A percentile compares a stretch with the other conserved stretches of the same genome.
Conservation (phyloP, 331 rosid species). For the Spiraea crenata region DNA sequence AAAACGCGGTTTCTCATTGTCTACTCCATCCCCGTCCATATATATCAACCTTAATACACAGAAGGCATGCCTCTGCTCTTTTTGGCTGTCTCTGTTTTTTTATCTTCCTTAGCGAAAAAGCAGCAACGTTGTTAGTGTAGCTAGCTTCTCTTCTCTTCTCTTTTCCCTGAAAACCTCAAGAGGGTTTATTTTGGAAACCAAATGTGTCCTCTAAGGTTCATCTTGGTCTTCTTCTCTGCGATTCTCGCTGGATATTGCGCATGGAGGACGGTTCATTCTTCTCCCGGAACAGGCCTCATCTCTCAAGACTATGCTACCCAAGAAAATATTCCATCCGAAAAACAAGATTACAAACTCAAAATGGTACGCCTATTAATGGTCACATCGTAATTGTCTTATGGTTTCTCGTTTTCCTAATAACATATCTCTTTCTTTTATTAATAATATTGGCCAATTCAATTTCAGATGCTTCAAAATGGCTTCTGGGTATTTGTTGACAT, state of each 20-base stretch:
- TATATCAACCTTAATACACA: too few relatives aligned
- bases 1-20: too few relatives aligned
- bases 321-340: constrained; percentile 20
- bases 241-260: constrained; percentile 59
- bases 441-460: not conserved
- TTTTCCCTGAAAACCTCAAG: too few relatives aligned
- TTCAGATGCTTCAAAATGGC: constrained; percentile 48
- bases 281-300: constrained; percentile 23
- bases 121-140: too few relatives aligned
- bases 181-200: too few relatives aligned
- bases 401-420: not conserved
- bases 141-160: too few relatives aligned
- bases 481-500: constrained; percentile 65
- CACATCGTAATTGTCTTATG: not conserved
- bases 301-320: not conserved
- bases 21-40: too few relatives aligned
- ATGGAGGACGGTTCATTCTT: constrained; percentile 53
- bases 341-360: constrained; percentile 24
- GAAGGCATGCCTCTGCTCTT: too few relatives aligned
- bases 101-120: too few relatives aligned
- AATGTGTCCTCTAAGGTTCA: constrained; percentile 79
- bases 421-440: not conserved
- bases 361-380: constrained; percentile 38
- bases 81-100: too few relatives aligned
- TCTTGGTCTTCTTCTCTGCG: constrained; percentile 70